Evolutionary conservation across 148 eudicot genomes (phyloP).

Genomic region (Dysphania ambrosioides): DNA sequence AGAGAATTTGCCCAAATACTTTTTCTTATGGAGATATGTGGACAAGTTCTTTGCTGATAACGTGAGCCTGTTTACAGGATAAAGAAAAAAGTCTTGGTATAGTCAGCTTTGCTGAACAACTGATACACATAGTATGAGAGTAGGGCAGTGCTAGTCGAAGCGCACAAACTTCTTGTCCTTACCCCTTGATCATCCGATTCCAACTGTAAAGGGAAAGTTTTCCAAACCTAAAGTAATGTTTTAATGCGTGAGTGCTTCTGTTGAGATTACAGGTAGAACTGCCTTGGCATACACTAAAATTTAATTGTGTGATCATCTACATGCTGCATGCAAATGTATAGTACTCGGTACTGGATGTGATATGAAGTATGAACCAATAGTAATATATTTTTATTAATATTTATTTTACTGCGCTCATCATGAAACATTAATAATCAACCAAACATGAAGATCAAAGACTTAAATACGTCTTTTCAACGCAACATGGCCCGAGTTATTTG

Average conservation of each 20-base stretch:
- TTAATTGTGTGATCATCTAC: too few species aligned
- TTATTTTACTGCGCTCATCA: not conserved
- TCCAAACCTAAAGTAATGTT: not conserved
- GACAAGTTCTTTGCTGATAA: not conserved
- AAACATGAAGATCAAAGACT: slow-evolving; percentile 10
- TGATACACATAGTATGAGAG: not conserved
- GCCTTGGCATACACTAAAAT: too few species aligned
- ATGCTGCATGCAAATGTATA: too few species aligned
- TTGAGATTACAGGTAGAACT: too few species aligned
- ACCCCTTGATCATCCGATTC: too few species aligned
- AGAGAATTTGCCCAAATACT: not conserved
- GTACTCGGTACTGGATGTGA: not conserved
- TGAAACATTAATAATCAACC: slow-evolving; percentile 1
- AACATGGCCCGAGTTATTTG: not conserved
- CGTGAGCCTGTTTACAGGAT: not conserved
- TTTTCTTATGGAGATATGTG: not conserved
- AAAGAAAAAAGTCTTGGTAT: not conserved
- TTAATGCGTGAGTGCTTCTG: too few species aligned
- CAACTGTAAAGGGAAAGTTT: too few species aligned
- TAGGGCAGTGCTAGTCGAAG: too few species aligned
- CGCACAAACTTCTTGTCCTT: not conserved
- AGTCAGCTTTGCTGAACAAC: not conserved
- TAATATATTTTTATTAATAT: not conserved
- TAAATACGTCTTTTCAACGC: not conserved
- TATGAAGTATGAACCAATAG: not conserved